phyloP scores from a whole-genome alignment of 352 stramenopile species.

The Pythium brassicae region DNA sequence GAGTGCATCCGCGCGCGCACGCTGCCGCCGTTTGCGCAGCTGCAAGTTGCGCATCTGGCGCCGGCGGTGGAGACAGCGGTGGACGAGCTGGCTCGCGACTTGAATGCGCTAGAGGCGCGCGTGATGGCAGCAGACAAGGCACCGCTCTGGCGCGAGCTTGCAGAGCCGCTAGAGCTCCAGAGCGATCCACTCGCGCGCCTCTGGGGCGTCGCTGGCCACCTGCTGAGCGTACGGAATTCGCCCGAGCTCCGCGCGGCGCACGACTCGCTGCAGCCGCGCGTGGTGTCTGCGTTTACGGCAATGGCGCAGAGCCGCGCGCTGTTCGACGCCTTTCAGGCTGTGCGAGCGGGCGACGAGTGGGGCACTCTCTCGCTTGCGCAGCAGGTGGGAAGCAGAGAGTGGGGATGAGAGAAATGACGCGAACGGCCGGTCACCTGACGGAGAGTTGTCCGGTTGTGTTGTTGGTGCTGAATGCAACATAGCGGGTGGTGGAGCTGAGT shows the following conservation, averaged over 20 bases:
- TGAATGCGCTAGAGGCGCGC: conserved; percentile 40
- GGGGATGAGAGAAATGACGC: too few species aligned
- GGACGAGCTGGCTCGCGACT: conserved; percentile 40
- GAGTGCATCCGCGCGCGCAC: conserved; percentile 49
- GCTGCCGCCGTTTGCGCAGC: conserved; percentile 64
- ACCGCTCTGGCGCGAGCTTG: conserved; percentile 75
- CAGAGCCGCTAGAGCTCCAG: conserved; percentile 92
- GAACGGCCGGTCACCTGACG: neutral
- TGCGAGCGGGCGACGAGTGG: conserved; percentile 72
- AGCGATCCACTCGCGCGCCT: conserved; percentile 89
- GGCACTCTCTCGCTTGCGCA: conserved; percentile 46
- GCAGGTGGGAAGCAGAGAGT: conserved; percentile 27
- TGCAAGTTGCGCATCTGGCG: conserved; percentile 58
- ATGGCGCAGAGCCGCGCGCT: conserved; percentile 91
- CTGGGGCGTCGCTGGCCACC: conserved; percentile 95
- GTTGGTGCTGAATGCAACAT: neutral
- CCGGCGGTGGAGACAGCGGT: conserved; percentile 53
- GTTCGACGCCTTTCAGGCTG: conserved; percentile 85
- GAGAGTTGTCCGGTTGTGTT: neutral
- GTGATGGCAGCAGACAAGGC: conserved; percentile 15
- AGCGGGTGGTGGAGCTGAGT: conserved; percentile 88
- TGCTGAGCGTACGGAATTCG: conserved; percentile 97
- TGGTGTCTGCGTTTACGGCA: conserved; percentile 92
- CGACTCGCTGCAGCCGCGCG: conserved; percentile 90
- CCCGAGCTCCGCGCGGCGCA: conserved; percentile 93